A percentile compares a stretch with the other conserved stretches of the same genome.
phyloP scores from a whole-genome alignment of 2,329 filamentous ascomycete species.

The Nannizzia gypsea region DNA sequence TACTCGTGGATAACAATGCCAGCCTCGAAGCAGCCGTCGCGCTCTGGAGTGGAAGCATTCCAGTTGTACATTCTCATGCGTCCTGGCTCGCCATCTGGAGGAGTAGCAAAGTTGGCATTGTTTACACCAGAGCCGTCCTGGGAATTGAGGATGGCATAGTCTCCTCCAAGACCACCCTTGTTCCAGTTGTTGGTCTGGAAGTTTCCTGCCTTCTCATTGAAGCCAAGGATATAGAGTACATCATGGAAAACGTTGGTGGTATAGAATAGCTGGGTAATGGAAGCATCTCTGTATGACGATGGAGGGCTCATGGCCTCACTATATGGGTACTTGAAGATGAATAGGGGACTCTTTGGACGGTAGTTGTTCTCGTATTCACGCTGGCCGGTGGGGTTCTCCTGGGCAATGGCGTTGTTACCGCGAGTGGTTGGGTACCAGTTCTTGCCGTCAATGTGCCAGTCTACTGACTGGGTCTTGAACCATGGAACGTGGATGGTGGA shows the following conservation, averaged over 20 bases:
- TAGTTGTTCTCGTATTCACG: slow-evolving; percentile 11
- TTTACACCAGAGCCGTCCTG: slow-evolving; percentile 12
- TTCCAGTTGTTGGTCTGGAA: slow-evolving; percentile 11
- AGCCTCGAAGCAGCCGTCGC: slow-evolving; percentile 11
- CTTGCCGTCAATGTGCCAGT: slow-evolving; percentile 9
- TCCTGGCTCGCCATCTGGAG: slow-evolving; percentile 12
- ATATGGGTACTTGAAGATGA: slow-evolving; percentile 12
- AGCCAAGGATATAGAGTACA: slow-evolving; percentile 9
- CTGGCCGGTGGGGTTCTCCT: slow-evolving; percentile 9
- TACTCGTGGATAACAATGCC: slow-evolving; percentile 14
- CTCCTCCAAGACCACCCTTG: slow-evolving; percentile 11
- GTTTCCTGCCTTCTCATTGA: slow-evolving; percentile 12
- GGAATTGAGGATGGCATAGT: slow-evolving; percentile 12
- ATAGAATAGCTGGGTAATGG: slow-evolving; percentile 13
- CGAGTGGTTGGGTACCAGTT: slow-evolving; percentile 10
- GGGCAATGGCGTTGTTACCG: slow-evolving; percentile 12
- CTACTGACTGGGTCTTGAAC: slow-evolving; percentile 4
- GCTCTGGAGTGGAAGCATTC: slow-evolving; percentile 8
- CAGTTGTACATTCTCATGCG: slow-evolving; percentile 14
- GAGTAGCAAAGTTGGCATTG: slow-evolving; percentile 14
- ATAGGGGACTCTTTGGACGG: slow-evolving; percentile 7
- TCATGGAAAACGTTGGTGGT: slow-evolving; percentile 12
- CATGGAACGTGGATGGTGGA: slow-evolving; percentile 5
- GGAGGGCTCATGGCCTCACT: slow-evolving; percentile 6
- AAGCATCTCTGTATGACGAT: slow-evolving; percentile 9